phyloP scores from a whole-genome alignment of 192 early-diverging fungal genomes.

The Phycomyces blakesleeanus region DNA sequence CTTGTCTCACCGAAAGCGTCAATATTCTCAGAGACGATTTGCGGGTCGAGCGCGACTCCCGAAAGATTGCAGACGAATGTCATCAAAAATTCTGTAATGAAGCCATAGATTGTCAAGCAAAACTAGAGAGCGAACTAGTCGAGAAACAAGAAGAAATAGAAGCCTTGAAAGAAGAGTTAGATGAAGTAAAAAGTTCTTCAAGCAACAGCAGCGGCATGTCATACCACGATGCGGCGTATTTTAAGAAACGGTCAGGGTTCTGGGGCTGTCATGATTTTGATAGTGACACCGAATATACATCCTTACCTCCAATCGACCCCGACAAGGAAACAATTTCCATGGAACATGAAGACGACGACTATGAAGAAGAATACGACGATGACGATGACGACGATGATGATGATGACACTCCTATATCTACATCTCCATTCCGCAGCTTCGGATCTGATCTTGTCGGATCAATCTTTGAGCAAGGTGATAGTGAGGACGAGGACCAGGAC shows the following conservation, averaged over 20 bases:
- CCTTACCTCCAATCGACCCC: background rate
- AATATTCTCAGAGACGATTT: conserved; percentile 25
- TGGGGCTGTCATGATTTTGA: conserved; percentile 17
- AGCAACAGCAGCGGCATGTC: background rate
- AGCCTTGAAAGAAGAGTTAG: conserved; percentile 11
- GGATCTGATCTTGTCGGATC: background rate
- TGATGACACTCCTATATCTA: background rate
- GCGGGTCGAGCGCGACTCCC: conserved; percentile 15
- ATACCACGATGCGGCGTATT: conserved; percentile 7
- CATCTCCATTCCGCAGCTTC: background rate
- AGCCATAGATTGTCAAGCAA: background rate
- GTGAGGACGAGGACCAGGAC: conserved; percentile 11
- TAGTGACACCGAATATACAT: conserved; percentile 14
- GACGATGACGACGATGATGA: background rate
- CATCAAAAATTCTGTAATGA: conserved; percentile 27
- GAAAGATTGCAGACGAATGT: conserved; percentile 19
- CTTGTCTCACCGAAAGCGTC: conserved; percentile 13
- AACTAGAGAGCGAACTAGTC: conserved; percentile 14
- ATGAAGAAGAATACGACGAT: background rate
- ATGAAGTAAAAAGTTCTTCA: conserved; percentile 4
- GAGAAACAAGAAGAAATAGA: conserved; percentile 25
- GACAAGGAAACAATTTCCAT: background rate
- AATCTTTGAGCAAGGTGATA: background rate
- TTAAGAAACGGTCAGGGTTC: conserved; percentile 6
- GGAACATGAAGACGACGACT: background rate